phyloP scores from a whole-genome alignment of 208 protist genomes.

The Trypanosomatidae sp. region DNA sequence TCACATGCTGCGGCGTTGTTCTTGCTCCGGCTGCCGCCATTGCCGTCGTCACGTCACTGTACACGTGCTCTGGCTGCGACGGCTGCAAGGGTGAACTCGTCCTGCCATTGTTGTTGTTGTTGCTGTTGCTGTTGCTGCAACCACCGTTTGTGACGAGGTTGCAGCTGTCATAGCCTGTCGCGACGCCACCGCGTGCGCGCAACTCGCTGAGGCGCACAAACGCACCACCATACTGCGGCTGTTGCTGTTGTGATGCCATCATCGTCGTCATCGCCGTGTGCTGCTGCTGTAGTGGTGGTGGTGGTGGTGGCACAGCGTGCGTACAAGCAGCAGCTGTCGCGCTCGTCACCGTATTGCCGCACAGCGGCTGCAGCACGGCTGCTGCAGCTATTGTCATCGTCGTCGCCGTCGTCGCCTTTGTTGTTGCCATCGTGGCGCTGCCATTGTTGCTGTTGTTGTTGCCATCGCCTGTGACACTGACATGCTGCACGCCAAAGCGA shows the following conservation, averaged over 20 bases:
- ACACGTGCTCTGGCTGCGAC: background rate
- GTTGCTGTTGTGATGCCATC: too few species aligned
- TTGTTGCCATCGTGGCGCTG: too few species aligned
- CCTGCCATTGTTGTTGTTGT: background rate
- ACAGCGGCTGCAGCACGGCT: background rate
- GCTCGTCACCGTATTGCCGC: too few species aligned
- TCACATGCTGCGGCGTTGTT: too few species aligned
- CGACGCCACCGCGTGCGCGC: background rate
- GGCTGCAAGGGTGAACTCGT: background rate
- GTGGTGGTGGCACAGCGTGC: too few species aligned
- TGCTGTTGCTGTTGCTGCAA: background rate
- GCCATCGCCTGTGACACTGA: too few species aligned
- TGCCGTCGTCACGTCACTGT: background rate
- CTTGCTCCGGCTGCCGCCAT: background rate
- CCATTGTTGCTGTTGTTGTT: too few species aligned
- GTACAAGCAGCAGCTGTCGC: too few species aligned
- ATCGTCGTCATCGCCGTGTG: background rate
- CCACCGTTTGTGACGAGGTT: background rate
- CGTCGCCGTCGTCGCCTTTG: too few species aligned
- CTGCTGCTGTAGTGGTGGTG: background rate
- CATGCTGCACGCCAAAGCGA: too few species aligned
- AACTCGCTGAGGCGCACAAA: slow-evolving; percentile 66
- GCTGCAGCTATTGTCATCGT: background rate
- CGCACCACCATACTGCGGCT: slow-evolving; percentile 31
- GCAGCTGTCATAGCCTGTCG: background rate